Evolutionary conservation across 306 rosid genomes (phyloP), one percentile per base, ranked within the genome.

Genomic region (Mimosa pudica): DNA sequence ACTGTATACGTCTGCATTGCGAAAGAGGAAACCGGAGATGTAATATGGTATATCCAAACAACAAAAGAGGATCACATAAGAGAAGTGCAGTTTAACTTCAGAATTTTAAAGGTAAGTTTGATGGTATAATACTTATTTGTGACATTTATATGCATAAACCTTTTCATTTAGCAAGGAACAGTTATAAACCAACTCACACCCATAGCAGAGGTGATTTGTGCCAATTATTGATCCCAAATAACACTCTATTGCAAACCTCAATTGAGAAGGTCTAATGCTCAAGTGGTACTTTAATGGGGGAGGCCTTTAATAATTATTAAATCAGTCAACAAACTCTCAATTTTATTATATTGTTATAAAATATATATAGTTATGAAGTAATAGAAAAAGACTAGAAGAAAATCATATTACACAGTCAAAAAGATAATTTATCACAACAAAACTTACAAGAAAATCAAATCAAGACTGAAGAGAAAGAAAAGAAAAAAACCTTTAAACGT

Each of bases 401-500:
- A 64, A 77, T 12, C 49, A 49, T 71, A 61, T 60, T 20, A 3
- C 24, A 24, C 46, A 35, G 79, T 48, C 82, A 36, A 38, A 4
- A 47, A 46, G 71, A 77, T 60, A 68, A 51, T 51, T 62, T 6
- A 74, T 76, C 60, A 72, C 13, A 79, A 63, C 36, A 76, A 64
- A 71, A 44, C 36, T 66, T 8, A 32, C 81, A 77, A 77, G 36
- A 74, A 75, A n/a, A n/a, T n/a, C n/a, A n/a, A n/a, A 69, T 67
- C 63, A 74, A n/a, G 20, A 70, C 38, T 20, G 69, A 10, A 13
- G 73, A 72, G 60, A 45, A 33, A 45, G 75, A 18, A 80, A 85
- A 75, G 70, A 77, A 30, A 71, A 71, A 65, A 91, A 91, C 99
- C 94, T 95, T 95, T 62, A 95, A 85, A 74, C 98, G 96, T 76